phyloP scores from a whole-genome alignment of 257 asterid genomes.

The Eustoma russellianum region DNA sequence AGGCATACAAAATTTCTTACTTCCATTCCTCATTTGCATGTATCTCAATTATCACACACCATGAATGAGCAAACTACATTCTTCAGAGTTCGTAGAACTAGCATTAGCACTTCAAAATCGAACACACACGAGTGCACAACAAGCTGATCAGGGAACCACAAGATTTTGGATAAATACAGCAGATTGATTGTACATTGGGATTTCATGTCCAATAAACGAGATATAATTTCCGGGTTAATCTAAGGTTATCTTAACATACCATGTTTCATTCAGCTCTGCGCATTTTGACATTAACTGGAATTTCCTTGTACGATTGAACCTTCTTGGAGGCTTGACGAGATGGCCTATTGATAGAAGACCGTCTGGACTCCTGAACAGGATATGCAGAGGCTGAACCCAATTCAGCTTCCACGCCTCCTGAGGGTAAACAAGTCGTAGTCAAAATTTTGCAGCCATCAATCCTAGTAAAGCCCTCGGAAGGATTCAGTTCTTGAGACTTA shows the following conservation, averaged over 20 bases:
- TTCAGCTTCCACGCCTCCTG: constrained; percentile 12
- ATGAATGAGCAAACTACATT: too few relatives aligned
- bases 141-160: too few relatives aligned
- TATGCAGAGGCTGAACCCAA: constrained; percentile 6
- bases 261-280: constrained; percentile 37
- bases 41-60: too few relatives aligned
- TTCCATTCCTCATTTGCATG: too few relatives aligned
- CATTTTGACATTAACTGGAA: constrained; percentile 50
- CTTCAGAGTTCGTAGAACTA: too few relatives aligned
- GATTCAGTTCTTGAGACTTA: constrained; percentile 24
- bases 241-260: not conserved
- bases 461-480: constrained; percentile 13
- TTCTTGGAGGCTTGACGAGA: constrained; percentile 56
- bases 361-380: constrained; percentile 25
- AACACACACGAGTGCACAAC: too few relatives aligned
- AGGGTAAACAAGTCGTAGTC: constrained; percentile 7
- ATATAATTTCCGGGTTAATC: too few relatives aligned
- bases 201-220: too few relatives aligned
- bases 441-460: constrained; percentile 15
- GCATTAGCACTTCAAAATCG: too few relatives aligned
- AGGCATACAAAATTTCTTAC: too few relatives aligned
- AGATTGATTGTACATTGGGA: too few relatives aligned
- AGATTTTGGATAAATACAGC: too few relatives aligned
- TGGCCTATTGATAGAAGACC: constrained; percentile 48
- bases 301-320: constrained; percentile 66